Evolutionary conservation across 2,329 filamentous ascomycete genomes (phyloP).

Genomic region (Nannizziopsis arthrosporioides): DNA sequence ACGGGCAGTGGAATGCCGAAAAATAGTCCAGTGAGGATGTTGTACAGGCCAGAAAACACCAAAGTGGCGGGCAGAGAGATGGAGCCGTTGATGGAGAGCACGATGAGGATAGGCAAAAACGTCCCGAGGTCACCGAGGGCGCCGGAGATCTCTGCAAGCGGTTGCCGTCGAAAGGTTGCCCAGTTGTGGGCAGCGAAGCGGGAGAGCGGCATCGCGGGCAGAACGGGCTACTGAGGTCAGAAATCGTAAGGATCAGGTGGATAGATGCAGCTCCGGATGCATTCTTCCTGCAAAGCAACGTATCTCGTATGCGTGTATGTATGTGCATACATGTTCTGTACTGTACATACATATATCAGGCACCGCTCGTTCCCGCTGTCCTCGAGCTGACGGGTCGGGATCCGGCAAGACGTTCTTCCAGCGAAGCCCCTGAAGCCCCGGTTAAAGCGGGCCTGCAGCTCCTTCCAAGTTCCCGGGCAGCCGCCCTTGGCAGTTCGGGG

Average conservation of each 20-base stretch:
- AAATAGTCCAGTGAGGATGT: conserved; percentile 65
- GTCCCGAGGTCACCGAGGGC: conserved; percentile 83
- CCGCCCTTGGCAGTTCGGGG: too few species aligned
- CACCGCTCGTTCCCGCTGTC: too few species aligned
- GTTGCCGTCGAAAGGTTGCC: conserved; percentile 43
- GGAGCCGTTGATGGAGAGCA: conserved; percentile 63
- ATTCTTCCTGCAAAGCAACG: too few species aligned
- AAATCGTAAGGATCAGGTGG: not conserved
- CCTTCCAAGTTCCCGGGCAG: too few species aligned
- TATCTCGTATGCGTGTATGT: too few species aligned
- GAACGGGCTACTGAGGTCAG: too few species aligned
- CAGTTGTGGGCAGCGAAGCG: conserved; percentile 39
- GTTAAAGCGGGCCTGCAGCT: too few species aligned
- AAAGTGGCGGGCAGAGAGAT: conserved; percentile 75
- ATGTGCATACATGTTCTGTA: not conserved
- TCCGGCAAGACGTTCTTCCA: too few species aligned
- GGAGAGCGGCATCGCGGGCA: conserved; percentile 6
- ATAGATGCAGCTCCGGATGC: too few species aligned
- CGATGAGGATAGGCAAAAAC: conserved; percentile 76
- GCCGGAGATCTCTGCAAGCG: conserved; percentile 70
- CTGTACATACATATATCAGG: too few species aligned
- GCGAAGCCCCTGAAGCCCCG: too few species aligned
- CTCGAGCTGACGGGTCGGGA: too few species aligned
- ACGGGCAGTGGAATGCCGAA: conserved; percentile 88
- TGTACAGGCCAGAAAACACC: conserved; percentile 78